Evolutionary conservation across 225 moss, liverwort and hornwort genomes (phyloP).

Genomic region (Sphagnum contortum): DNA sequence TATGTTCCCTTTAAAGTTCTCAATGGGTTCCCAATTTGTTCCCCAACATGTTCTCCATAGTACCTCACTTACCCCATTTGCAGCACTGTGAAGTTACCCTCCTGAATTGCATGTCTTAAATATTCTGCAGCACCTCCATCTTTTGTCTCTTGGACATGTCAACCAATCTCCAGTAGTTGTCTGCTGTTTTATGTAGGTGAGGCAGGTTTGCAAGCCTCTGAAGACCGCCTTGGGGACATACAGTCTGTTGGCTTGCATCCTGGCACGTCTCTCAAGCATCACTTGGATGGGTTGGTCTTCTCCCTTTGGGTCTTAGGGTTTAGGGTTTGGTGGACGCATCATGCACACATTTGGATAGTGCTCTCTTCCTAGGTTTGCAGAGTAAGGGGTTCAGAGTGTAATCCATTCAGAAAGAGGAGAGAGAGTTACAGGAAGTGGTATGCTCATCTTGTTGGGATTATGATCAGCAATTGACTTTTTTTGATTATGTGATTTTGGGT

Average conservation of each 20-base stretch:
- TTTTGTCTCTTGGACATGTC: too few relatives aligned
- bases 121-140: too few relatives aligned
- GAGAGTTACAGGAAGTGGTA: background rate
- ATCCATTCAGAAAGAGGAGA: background rate
- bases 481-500: slow-evolving; percentile 23
- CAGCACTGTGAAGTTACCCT: background rate
- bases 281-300: slow-evolving; percentile 50
- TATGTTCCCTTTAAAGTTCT: too few relatives aligned
- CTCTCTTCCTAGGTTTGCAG: too few relatives aligned
- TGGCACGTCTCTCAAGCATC: slow-evolving; percentile 53
- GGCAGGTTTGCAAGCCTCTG: slow-evolving; percentile 54
- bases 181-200: slow-evolving; percentile 36
- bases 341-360: too few relatives aligned
- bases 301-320: too few relatives aligned
- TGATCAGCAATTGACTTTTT: background rate
- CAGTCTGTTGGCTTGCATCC: slow-evolving; percentile 67
- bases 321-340: too few relatives aligned
- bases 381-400: too few relatives aligned
- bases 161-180: background rate
- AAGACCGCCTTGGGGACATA: slow-evolving; percentile 57
- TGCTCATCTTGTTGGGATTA: background rate
- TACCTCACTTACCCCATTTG: too few relatives aligned
- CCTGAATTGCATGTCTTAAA: too few relatives aligned
- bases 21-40: too few relatives aligned
- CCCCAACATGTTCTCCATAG: too few relatives aligned